phyloP scores from a whole-genome alignment of 345 rosid genomes.

The Rhodomyrtus tomentosa region DNA sequence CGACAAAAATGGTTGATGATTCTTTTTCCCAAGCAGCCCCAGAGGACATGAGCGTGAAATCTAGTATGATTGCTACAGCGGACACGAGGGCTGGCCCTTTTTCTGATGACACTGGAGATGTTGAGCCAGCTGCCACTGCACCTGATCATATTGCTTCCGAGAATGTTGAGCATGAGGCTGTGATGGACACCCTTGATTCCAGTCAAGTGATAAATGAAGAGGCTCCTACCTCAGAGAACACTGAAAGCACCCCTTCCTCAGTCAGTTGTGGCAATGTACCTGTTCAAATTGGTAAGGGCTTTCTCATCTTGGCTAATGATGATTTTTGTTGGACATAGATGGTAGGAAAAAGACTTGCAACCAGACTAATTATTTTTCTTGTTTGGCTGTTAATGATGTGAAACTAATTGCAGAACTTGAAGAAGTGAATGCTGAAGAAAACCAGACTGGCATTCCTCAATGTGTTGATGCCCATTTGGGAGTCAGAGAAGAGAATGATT shows the following conservation, averaged over 20 bases:
- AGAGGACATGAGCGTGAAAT: not conserved
- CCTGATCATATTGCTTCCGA: slow-evolving; percentile 10
- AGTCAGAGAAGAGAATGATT: slow-evolving; percentile 6
- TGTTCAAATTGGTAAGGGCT: slow-evolving; percentile 5
- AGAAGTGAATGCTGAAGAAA: not conserved
- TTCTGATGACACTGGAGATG: not conserved
- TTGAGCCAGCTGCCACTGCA: not conserved
- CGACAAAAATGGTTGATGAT: not conserved
- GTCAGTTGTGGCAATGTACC: slow-evolving; percentile 6
- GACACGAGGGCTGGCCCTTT: not conserved
- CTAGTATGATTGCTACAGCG: not conserved
- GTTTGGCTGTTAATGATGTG: not conserved
- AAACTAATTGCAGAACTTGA: slow-evolving; percentile 1
- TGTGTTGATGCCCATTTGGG: not conserved
- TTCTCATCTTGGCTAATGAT: not conserved
- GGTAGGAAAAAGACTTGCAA: not conserved
- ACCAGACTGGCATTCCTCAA: not conserved
- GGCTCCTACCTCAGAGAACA: slow-evolving; percentile 10
- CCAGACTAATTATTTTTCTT: not conserved
- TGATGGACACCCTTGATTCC: slow-evolving; percentile 1
- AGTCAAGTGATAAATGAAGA: slow-evolving; percentile 17
- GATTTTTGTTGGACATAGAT: slow-evolving; percentile 2
- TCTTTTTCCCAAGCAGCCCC: not conserved
- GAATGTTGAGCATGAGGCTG: slow-evolving; percentile 6
- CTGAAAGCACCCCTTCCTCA: slow-evolving; percentile 8